Percentiles rank a stretch among this genome's conserved stretches.
These are phyloP conservation scores for Candida namnaoensis DNA, from an alignment of 805 yeast genomes.

Conservation along the genomic window DNA sequence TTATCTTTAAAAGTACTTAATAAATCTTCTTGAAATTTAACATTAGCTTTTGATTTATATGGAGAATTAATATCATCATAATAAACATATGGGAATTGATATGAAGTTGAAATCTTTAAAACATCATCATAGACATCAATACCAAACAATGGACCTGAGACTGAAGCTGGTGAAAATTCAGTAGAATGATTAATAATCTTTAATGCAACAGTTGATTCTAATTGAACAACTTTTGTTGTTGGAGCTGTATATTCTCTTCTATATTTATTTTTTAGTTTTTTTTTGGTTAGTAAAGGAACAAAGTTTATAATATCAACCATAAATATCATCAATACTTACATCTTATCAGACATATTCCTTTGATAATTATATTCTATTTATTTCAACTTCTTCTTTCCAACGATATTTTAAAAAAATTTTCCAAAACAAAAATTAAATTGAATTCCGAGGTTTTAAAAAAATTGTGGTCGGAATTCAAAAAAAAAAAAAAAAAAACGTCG, in stretches of 20 bases:
- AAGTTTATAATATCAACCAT: too few relatives aligned
- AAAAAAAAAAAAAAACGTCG: too few relatives aligned
- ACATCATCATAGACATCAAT: slow-evolving; percentile 46
- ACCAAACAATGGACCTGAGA: slow-evolving; percentile 71
- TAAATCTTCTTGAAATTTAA: slow-evolving; percentile 60
- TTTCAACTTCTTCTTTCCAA: too few relatives aligned
- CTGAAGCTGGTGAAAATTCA: slow-evolving; percentile 51
- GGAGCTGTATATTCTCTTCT: slow-evolving; percentile 11
- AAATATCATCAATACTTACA: neutral
- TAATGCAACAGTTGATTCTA: slow-evolving; percentile 31
- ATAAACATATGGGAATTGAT: slow-evolving; percentile 50
- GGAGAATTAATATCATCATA: slow-evolving; percentile 61
- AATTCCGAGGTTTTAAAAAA: too few relatives aligned
- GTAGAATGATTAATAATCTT: slow-evolving; percentile 62
- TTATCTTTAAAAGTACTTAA: slow-evolving; percentile 53
- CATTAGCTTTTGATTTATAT: slow-evolving; percentile 50
- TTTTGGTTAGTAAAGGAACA: neutral
- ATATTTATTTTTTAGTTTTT: neutral
- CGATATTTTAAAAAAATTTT: too few relatives aligned
- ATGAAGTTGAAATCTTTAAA: slow-evolving; percentile 44
- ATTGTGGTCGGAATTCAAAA: too few relatives aligned
- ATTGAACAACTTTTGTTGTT: slow-evolving; percentile 6
- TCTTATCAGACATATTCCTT: too few relatives aligned
- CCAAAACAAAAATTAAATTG: too few relatives aligned
- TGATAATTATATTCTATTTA: too few relatives aligned